These are phyloP conservation scores for Fusarium sp. DNA, from an alignment of 2,329 filamentous ascomycete species.

Conservation along the genomic window DNA sequence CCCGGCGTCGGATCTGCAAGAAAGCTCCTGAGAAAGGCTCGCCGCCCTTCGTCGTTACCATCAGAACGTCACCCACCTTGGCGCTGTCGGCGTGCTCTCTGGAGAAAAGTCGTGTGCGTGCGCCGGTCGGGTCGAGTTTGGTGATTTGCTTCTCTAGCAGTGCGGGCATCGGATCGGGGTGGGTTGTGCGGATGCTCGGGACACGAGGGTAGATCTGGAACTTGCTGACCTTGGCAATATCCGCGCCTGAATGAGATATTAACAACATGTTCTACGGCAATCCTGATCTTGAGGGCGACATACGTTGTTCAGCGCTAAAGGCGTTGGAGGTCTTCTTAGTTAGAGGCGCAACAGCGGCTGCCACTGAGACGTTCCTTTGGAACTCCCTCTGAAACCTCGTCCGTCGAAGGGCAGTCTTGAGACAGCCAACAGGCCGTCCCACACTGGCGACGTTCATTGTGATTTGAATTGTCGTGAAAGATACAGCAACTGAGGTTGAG, in stretches of 20 bases:
- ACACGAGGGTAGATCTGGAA: slow-evolving; percentile 69
- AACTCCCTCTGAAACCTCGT: slow-evolving; percentile 63
- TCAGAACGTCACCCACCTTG: slow-evolving; percentile 89
- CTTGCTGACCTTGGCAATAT: slow-evolving; percentile 52
- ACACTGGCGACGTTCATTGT: slow-evolving; percentile 72
- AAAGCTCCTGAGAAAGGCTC: slow-evolving; percentile 93
- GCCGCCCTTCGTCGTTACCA: slow-evolving; percentile 82
- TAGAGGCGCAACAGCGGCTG: slow-evolving; percentile 38
- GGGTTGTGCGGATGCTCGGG: slow-evolving; percentile 65
- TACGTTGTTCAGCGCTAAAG: slow-evolving; percentile 54
- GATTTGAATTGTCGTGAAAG: slow-evolving; percentile 41
- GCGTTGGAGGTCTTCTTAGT: slow-evolving; percentile 36
- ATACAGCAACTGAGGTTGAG: slow-evolving; percentile 38
- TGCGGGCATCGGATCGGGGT: slow-evolving; percentile 75
- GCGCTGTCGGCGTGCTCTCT: slow-evolving; percentile 81
- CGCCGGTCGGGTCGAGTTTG: slow-evolving; percentile 85
- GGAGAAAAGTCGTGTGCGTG: slow-evolving; percentile 84
- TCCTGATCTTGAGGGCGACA: slow-evolving; percentile 21
- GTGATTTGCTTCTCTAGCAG: slow-evolving; percentile 78
- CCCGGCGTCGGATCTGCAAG: slow-evolving; percentile 87
- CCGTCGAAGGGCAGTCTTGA: slow-evolving; percentile 74
- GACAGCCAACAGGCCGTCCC: slow-evolving; percentile 77
- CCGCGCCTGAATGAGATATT: slow-evolving; percentile 48
- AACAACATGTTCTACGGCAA: slow-evolving; percentile 14
- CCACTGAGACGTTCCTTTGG: slow-evolving; percentile 63